Percentiles rank a stretch among this genome's conserved stretches.
Conservation (phyloP, 2,329 filamentous ascomycete genomes). For the Diaporthe humulicola region DNA sequence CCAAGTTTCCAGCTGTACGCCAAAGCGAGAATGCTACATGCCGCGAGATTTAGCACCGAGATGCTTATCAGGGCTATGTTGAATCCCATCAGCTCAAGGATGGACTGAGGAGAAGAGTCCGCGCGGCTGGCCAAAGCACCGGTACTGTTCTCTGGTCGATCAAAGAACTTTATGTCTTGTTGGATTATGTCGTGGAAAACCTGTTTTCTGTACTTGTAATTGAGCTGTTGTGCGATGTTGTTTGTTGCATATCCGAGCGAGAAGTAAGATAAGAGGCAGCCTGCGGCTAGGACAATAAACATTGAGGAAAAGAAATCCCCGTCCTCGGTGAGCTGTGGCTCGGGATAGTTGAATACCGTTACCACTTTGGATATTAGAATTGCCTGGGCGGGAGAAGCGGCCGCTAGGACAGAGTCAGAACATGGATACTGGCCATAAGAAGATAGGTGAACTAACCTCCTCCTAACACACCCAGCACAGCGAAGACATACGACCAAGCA, state of each 20-base stretch:
- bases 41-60: conserved; percentile 52
- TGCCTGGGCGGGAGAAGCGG: conserved; percentile 4
- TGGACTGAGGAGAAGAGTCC: conserved; percentile 50
- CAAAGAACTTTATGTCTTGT: neutral
- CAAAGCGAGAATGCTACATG: conserved; percentile 58
- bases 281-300: neutral
- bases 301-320: neutral
- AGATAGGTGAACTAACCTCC: neutral
- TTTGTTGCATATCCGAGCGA: neutral
- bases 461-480: neutral
- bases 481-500: neutral
- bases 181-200: neutral
- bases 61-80: conserved; percentile 57
- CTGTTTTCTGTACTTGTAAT: neutral
- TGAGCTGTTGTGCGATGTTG: neutral
- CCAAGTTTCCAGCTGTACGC: neutral
- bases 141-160: neutral
- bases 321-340: neutral
- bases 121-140: neutral
- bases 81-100: conserved; percentile 59
- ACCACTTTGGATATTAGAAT: conserved; percentile 6
- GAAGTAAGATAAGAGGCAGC: neutral
- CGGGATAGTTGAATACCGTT: neutral
- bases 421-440: neutral
- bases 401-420: neutral